Base-by-base conservation (phyloP, 2,329 filamentous ascomycete species). In the Graphium sp. region DNA sequence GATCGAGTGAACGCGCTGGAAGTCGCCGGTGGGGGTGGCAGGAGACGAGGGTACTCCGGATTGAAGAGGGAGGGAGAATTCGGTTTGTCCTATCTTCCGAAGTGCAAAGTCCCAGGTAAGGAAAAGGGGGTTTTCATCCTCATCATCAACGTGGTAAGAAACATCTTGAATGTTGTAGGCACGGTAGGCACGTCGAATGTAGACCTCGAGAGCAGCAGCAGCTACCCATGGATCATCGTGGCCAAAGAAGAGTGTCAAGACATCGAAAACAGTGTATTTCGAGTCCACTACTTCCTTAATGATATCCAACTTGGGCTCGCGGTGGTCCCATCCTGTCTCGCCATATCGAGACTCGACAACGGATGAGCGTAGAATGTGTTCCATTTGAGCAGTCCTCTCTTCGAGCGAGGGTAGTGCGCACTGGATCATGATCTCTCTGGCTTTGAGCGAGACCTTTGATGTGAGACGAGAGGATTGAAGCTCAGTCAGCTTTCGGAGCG, bases 271-370 rank as follows among this genome's bases (percentile, higher is more conserved):
- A 23, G 87, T 95, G 61, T 91, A 95, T 59, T 92, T 92, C 31
- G 89, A 95, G 54, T 98, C 89, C 29, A 98, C 83, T 18, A 98
- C 85, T 53, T 98, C 89, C 63, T 93, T 93, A 57, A 98, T 77
- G 38, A 92, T 64, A 14, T 91, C 79, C 30, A 92, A 60, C 54
- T 78, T 82, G 26, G 89, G 89, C 54, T 94, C 81, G 39, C 89
- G 70, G 58, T 98, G 89, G 38, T 94, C 87, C 80, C 82, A 93
- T 29, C 87, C 85, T 35, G 82, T 85, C 65, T 98, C 89, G 34
- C 89, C 89, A 46, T 98, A 98, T 41, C 81, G 76, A n/a, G 85
- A 93, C 53, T 98, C 84, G 6, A 94, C 73, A 14, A 98, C 89
- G 1, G 89, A 87, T 16, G 87, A 93, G 34, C 85, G 81, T 31